Evolutionary conservation across 2,329 filamentous ascomycete species (phyloP), one percentile per base, ranked within the genome.

Genomic region (Fusarium lateritium): DNA sequence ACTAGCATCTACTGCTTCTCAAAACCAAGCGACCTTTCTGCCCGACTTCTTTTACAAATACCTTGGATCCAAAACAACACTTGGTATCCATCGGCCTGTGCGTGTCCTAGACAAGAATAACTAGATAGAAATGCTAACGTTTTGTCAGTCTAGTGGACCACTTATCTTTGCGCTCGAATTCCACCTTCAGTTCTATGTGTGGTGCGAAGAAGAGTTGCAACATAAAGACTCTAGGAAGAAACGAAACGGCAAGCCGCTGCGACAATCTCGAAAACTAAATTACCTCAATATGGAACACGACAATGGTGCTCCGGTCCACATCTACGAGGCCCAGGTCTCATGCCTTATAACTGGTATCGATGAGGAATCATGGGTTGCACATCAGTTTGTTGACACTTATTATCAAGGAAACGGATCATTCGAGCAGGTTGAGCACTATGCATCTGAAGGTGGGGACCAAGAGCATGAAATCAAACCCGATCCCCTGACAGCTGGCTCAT

Each of bases 11-110:
- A 60, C 57, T 15, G 52, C 57, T 3, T 49, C 57, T 3, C 8
- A 0, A 3, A 5, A 19, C 3, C 57, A 60, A 9, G 43, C 28
- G 1, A 11, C 14, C 0, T 56, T 42, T 42, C 24, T 60, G 1
- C 2, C 38, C 6, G 52, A 60, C 2, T 56, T 60, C 19, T 56
- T 60, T 9, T 60, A 60, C 17, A 60, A 56, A 5, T 57, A 60
- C 11, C 22, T 60, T 1, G 57, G 51, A 3, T 56, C 28, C 0
- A 47, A 40, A 17, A 49, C 52, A 2, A 43, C 28, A 0, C 43
- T 60, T 1, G 22, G 38, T 3, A 60, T 60, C 2, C 43, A 60
- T 38, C 15, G 43, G 5, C 42, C 52, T 1, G 54, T 60, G 26
- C 17, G 43, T 34, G 34, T 26, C 24, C 7, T 0, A 31, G 1